Conservation (phyloP, 2,329 filamentous ascomycete genomes). For the Pyricularia grisea region DNA sequence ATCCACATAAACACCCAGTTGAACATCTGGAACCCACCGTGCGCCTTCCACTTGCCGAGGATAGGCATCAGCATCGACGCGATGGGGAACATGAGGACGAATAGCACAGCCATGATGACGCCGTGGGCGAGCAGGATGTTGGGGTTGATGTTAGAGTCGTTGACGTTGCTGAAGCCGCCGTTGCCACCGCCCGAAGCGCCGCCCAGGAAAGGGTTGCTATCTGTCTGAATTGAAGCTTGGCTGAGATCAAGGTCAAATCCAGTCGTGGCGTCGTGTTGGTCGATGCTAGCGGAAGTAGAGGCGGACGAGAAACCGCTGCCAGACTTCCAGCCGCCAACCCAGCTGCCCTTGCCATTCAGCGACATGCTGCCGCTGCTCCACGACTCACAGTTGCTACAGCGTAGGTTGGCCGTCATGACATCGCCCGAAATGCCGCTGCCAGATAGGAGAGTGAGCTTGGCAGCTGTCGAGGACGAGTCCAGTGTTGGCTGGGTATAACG, state of each 20-base stretch:
- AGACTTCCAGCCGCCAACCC: slow-evolving; percentile 46
- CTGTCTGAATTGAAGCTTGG: slow-evolving; percentile 31
- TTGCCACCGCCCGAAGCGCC: slow-evolving; percentile 5
- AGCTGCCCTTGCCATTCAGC: slow-evolving; percentile 34
- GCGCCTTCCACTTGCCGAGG: slow-evolving; percentile 46
- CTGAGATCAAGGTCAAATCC: slow-evolving; percentile 39
- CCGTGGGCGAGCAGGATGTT: slow-evolving; percentile 40
- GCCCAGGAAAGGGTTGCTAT: slow-evolving; percentile 42
- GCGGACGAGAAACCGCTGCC: slow-evolving; percentile 35
- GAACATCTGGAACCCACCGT: slow-evolving; percentile 45
- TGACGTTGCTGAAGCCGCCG: neutral
- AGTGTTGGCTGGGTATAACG: slow-evolving; percentile 37
- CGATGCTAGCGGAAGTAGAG: slow-evolving; percentile 27
- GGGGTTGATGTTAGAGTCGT: neutral
- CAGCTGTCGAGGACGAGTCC: slow-evolving; percentile 27
- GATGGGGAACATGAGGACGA: slow-evolving; percentile 34
- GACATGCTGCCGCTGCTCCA: slow-evolving; percentile 29
- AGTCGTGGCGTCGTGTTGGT: slow-evolving; percentile 33
- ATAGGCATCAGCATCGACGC: slow-evolving; percentile 38
- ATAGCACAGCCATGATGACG: slow-evolving; percentile 27
- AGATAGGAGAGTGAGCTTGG: slow-evolving; percentile 41
- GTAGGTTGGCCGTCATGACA: slow-evolving; percentile 51
- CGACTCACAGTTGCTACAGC: slow-evolving; percentile 41
- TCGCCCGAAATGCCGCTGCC: slow-evolving; percentile 45
- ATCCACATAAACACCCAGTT: slow-evolving; percentile 49